phyloP scores from a whole-genome alignment of 116 monocot genomes.

The Thalassia testudinum region DNA sequence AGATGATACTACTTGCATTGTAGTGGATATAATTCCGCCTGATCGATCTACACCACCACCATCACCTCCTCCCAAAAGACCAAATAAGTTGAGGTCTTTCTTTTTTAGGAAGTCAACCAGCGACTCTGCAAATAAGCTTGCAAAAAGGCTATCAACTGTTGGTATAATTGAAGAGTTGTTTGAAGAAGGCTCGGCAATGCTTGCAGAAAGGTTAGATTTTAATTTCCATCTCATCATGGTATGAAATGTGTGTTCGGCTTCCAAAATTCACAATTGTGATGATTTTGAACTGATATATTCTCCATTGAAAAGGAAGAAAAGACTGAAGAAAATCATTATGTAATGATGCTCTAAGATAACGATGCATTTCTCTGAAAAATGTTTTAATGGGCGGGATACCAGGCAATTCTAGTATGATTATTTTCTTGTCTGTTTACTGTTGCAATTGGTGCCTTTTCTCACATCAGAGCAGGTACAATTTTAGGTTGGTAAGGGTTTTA shows the following conservation, averaged over 20 bases:
- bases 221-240: not conserved
- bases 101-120: constrained; percentile 14
- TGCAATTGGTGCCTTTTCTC: too few relatives aligned
- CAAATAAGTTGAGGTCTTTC: constrained; percentile 24
- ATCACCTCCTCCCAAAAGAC: constrained; percentile 18
- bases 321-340: too few relatives aligned
- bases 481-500: too few relatives aligned
- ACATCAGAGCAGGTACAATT: too few relatives aligned
- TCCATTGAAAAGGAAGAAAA: too few relatives aligned
- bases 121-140: constrained; percentile 22
- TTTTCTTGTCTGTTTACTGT: too few relatives aligned
- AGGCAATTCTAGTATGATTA: too few relatives aligned
- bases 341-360: too few relatives aligned
- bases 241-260: not conserved
- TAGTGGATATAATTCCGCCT: constrained; percentile 52
- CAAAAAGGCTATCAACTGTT: constrained; percentile 17
- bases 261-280: not conserved
- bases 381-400: too few relatives aligned
- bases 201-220: constrained; percentile 33
- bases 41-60: constrained; percentile 22
- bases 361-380: too few relatives aligned
- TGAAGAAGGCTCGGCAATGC: constrained; percentile 58
- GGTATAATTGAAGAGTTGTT: constrained; percentile 50
- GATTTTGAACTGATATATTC: not conserved
- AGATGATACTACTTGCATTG: constrained; percentile 71